Base-by-base conservation (phyloP, 1,284 basidiomycete species). In the Apiotrichum siamense region DNA sequence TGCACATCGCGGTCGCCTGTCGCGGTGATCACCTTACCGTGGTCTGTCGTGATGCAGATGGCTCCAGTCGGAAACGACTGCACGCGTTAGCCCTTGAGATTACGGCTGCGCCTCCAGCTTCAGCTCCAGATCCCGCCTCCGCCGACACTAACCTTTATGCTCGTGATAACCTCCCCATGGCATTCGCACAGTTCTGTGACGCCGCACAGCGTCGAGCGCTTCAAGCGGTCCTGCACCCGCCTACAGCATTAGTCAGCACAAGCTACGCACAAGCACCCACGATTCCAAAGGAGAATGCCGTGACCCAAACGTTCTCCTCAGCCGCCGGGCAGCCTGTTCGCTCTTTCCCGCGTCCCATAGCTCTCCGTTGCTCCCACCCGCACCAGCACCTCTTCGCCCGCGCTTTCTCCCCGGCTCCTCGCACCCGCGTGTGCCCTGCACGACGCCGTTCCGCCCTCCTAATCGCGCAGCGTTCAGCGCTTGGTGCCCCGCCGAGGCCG, bases 21-120 rank as follows among this genome's bases (percentile, higher is more conserved):
- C n/a, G 4, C 25, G 25, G 64, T 36, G 36, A 66, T 58, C 24
- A 71, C 49, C 49, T 65, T 64, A 10, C 69, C 69, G 37, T 64
- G 62, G 52, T 68, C 69, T 0, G 69, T 71, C 1, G 65, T 65
- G 13, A 59, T 45, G 27, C 42, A 47, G 15, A 49, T 42, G 6
- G 51, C 54, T 6, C 51, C 38, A 1, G 37, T 31, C 15, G 15
- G 24, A 13, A 26, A 43, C 17, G 47, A 27, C 45, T 51, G 23
- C 0, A n/a, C 27, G 18, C n/a, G 44, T 46, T 18, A 46, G n/a
- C n/a, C n/a, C n/a, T n/a, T n/a, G n/a, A n/a, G n/a, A n/a, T n/a
- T n/a, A n/a, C n/a, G n/a, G n/a, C n/a, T n/a, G n/a, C n/a, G n/a
- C n/a, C n/a, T n/a, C n/a, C n/a, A n/a, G n/a, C n/a, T n/a, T n/a